phyloP scores from a whole-genome alignment of 352 stramenopile genomes.

The Globisporangium acanthophoron region DNA sequence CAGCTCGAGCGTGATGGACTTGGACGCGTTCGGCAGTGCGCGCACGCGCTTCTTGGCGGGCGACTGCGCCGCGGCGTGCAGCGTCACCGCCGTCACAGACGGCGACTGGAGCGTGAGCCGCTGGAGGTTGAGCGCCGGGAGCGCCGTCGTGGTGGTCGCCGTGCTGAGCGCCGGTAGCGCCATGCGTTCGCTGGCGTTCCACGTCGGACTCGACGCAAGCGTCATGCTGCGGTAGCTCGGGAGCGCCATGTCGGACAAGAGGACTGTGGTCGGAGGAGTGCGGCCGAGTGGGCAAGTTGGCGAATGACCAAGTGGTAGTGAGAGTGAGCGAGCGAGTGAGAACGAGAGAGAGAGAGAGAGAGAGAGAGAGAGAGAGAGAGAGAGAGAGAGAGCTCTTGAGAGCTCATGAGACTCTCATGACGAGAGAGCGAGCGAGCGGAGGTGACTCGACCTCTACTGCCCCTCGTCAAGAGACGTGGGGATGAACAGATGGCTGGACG shows the following conservation, averaged over 20 bases:
- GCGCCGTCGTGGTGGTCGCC: conserved; percentile 3
- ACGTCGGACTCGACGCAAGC: not conserved
- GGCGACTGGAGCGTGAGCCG: conserved; percentile 16
- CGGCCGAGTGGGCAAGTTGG: conserved; percentile 5
- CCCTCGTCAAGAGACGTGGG: conserved; percentile 1
- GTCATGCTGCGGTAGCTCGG: conserved; percentile 5
- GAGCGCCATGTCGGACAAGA: conserved; percentile 9
- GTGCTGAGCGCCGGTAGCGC: conserved; percentile 43
- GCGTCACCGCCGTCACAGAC: conserved; percentile 9
- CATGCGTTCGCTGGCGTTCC: conserved; percentile 33
- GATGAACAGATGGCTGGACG: not conserved
- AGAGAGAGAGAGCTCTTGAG: not conserved
- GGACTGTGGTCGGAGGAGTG: not conserved
- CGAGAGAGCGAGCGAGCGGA: not conserved
- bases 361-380: not conserved
- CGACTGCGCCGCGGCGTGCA: conserved; percentile 16
- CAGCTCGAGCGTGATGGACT: conserved; percentile 70
- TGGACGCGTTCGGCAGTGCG: conserved; percentile 67
- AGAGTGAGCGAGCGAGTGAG: too few relatives aligned
- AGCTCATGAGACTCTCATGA: not conserved
- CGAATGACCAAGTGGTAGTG: conserved; percentile 3
- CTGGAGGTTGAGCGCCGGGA: conserved; percentile 15
- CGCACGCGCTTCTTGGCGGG: conserved; percentile 68
- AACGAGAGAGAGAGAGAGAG: too few relatives aligned
- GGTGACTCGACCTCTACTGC: not conserved